These are phyloP conservation scores for Blastosporella zonata DNA, from an alignment of 1,284 basidiomycete species.

Conservation along the genomic window DNA sequence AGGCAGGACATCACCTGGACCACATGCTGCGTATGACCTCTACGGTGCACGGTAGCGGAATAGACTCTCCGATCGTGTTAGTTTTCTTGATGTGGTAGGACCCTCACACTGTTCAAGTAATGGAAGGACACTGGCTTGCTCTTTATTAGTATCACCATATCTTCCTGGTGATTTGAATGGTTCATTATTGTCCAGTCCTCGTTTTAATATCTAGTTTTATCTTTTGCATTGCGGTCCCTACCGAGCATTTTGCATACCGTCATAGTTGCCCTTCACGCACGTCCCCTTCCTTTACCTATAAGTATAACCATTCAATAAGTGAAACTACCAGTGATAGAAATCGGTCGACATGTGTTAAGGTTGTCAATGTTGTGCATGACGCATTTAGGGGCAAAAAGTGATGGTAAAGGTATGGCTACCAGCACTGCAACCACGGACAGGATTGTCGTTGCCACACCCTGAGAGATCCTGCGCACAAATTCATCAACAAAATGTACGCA, in stretches of 20 bases:
- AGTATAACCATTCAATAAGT: too few species aligned
- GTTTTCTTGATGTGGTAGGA: conserved; percentile 12
- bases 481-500: background rate
- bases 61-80: conserved; percentile 4
- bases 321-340: background rate
- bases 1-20: conserved; percentile 29
- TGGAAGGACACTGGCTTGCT: conserved; percentile 15
- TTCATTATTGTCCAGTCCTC: conserved; percentile 6
- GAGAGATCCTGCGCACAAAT: conserved; percentile 27
- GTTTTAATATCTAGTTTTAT: conserved; percentile 17
- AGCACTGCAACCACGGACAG: conserved; percentile 32
- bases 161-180: conserved; percentile 6
- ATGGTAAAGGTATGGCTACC: conserved; percentile 30
- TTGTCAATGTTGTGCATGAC: background rate
- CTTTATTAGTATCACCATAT: conserved; percentile 11
- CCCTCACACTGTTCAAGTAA: conserved; percentile 9
- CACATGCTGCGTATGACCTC: conserved; percentile 24
- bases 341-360: background rate
- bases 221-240: conserved; percentile 4
- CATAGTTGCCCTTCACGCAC: background rate
- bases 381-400: conserved; percentile 29
- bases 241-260: background rate
- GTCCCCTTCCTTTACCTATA: too few species aligned
- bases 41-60: conserved; percentile 14
- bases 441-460: conserved; percentile 36